Evolutionary conservation across 345 rosid species (phyloP).

Genomic region (Turritis glabra): DNA sequence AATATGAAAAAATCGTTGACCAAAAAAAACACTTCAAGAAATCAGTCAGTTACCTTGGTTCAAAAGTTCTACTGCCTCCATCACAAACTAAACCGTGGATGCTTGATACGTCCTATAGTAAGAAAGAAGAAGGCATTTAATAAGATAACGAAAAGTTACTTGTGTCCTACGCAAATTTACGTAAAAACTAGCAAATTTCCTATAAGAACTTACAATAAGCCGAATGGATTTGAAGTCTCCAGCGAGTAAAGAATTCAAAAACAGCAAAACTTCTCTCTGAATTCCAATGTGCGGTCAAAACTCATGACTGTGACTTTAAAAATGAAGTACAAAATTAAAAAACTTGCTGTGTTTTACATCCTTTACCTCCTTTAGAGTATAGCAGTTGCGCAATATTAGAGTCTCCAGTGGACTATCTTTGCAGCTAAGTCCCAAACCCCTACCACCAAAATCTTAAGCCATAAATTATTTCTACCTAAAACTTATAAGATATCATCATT

Average conservation of each 20-base stretch:
- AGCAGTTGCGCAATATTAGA: conserved; percentile 70
- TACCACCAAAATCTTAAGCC: conserved; percentile 33
- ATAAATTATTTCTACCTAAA: conserved; percentile 8
- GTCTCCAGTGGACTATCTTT: conserved; percentile 67
- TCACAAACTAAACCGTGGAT: conserved; percentile 72
- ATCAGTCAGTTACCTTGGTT: conserved; percentile 49
- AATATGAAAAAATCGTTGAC: background rate
- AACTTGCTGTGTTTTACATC: background rate
- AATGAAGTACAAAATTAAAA: background rate
- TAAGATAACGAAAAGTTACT: background rate
- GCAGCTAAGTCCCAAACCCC: conserved; percentile 58
- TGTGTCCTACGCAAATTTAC: background rate
- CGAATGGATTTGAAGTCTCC: conserved; percentile 74
- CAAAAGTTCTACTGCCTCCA: conserved; percentile 58
- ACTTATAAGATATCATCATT: background rate
- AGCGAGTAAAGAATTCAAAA: conserved; percentile 56
- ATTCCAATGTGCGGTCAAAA: conserved; percentile 13
- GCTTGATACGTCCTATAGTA: conserved; percentile 67
- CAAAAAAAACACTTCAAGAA: background rate
- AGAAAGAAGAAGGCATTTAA: conserved; percentile 12
- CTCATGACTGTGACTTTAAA: conserved; percentile 9
- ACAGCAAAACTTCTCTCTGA: conserved; percentile 74
- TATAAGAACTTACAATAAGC: conserved; percentile 56
- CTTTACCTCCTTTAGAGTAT: conserved; percentile 70
- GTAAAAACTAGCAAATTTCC: conserved; percentile 4